Evolutionary conservation across 306 rosid species (phyloP).

Genomic region (Psophocarpus tetragonolobus): DNA sequence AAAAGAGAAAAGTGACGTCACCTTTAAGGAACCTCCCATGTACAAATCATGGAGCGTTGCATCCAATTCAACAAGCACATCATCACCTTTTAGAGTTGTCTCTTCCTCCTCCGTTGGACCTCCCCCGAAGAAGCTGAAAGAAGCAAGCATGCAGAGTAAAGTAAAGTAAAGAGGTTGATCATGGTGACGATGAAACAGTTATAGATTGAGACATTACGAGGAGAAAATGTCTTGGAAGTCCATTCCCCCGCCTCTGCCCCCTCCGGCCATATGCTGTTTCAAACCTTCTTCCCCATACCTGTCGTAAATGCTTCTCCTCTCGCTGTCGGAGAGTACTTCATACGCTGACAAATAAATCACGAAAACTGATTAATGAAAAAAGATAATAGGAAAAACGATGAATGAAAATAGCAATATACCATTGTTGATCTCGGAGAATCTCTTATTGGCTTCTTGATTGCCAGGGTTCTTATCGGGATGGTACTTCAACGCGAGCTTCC

Average conservation of each 20-base stretch:
- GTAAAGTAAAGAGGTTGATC: no score
- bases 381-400: background rate
- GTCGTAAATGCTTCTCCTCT: constrained; percentile 72
- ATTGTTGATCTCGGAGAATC: constrained; percentile 72
- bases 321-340: constrained; percentile 69
- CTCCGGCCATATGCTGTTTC: constrained; percentile 74
- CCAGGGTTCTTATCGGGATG: constrained; percentile 87
- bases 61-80: constrained; percentile 67
- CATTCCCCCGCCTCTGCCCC: constrained; percentile 82
- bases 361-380: background rate
- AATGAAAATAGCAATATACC: no score
- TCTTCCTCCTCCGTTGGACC: constrained; percentile 70
- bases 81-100: constrained; percentile 66
- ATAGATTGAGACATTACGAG: constrained; percentile 44
- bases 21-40: constrained; percentile 83
- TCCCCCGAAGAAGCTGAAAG: constrained; percentile 68
- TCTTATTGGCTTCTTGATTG: constrained; percentile 74
- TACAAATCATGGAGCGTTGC: constrained; percentile 72
- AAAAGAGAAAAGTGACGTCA: constrained; percentile 19
- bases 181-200: background rate
- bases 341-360: constrained; percentile 45
- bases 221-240: constrained; percentile 71
- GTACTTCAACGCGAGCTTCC: constrained; percentile 83
- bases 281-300: constrained; percentile 78
- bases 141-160: background rate